phyloP scores from a whole-genome alignment of 306 rosid species.

The Trifolium dubium region DNA sequence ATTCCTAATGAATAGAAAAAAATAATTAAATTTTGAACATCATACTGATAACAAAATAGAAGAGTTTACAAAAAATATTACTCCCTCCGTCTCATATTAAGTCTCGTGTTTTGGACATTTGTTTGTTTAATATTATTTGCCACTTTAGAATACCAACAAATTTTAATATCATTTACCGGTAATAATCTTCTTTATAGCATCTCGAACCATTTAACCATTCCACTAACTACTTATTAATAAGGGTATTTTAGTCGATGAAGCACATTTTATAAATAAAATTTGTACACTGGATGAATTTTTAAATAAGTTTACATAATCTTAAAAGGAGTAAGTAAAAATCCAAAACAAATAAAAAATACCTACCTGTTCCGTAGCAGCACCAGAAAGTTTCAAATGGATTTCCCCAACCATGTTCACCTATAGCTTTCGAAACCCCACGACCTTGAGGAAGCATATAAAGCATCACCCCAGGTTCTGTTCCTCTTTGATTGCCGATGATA shows the following conservation, averaged over 20 bases:
- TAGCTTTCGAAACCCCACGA: conserved; percentile 73
- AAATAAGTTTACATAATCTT: too few species aligned
- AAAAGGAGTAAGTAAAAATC: not conserved
- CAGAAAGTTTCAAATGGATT: conserved; percentile 61
- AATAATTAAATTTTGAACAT: not conserved
- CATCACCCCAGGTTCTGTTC: conserved; percentile 95
- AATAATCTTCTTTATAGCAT: not conserved
- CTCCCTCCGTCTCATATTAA: not conserved
- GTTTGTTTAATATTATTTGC: not conserved
- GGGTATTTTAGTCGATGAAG: too few species aligned
- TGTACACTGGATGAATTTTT: too few species aligned
- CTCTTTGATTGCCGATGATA: conserved; percentile 84
- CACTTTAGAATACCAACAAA: not conserved
- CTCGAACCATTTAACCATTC: not conserved
- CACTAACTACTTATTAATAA: not conserved
- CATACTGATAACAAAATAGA: not conserved
- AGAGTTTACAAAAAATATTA: conserved; percentile 20
- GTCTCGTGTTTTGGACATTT: not conserved
- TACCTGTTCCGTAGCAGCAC: conserved; percentile 99
- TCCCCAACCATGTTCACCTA: conserved; percentile 73
- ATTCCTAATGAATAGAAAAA: conserved; percentile 51
- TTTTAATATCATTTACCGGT: too few species aligned
- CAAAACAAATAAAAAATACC: not conserved
- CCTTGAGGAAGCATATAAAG: conserved; percentile 87
- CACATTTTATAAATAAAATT: too few species aligned